Conservation (phyloP, 75 land plant genomes). For the Chamaecyparis obtusa region DNA sequence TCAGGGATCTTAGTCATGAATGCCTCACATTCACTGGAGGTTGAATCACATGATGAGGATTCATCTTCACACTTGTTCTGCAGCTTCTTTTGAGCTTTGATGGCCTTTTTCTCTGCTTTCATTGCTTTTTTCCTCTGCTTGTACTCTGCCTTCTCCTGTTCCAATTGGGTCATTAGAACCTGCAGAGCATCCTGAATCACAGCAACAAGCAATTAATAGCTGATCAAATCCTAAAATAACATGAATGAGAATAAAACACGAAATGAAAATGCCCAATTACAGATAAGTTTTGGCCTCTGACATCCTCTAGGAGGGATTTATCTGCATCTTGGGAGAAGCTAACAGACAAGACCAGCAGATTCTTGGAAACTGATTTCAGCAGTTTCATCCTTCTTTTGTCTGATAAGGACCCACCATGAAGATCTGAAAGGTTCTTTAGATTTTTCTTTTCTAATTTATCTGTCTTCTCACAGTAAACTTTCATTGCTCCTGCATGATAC, state of each 20-base stretch:
- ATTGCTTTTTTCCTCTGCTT: slow-evolving; percentile 29
- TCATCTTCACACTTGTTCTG: slow-evolving; percentile 6
- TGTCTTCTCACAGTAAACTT: neutral
- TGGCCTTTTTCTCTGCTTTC: slow-evolving; percentile 31
- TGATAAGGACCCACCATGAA: neutral
- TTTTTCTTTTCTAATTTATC: neutral
- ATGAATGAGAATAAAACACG: no score
- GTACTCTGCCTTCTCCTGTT: slow-evolving; percentile 36
- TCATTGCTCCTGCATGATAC: neutral
- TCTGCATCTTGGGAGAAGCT: neutral
- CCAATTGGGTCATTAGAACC: slow-evolving; percentile 13
- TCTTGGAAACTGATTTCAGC: slow-evolving; percentile 29
- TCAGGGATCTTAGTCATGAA: neutral
- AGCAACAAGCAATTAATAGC: neutral
- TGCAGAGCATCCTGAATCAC: slow-evolving; percentile 41
- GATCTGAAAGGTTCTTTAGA: neutral
- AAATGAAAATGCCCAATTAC: no score
- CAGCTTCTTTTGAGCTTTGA: neutral
- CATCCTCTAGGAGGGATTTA: neutral
- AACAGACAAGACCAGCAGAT: slow-evolving; percentile 21
- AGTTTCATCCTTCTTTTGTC: slow-evolving; percentile 20
- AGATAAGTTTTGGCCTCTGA: no score
- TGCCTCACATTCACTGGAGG: slow-evolving; percentile 39
- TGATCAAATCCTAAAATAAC: no score
- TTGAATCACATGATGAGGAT: slow-evolving; percentile 29